Evolutionary conservation across 495 filamentous ascomycete genomes (phyloP).

Genomic region (Echria macrotheca): DNA sequence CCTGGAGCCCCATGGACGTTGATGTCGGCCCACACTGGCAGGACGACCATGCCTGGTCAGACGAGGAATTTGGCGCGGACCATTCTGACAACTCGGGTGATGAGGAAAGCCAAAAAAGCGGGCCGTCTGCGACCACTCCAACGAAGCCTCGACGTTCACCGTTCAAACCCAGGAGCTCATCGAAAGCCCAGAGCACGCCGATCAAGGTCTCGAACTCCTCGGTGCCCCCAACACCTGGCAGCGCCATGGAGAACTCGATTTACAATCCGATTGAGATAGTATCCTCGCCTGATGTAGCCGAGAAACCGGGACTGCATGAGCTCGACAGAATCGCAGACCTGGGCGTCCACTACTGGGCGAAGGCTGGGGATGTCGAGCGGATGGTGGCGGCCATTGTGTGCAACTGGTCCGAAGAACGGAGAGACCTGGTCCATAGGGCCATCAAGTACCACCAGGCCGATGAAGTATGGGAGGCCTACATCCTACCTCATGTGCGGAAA

Average conservation of each 20-base stretch:
- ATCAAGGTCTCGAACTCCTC: too few species aligned
- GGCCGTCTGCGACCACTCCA: neutral
- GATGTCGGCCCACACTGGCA: constrained; percentile 6
- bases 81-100: neutral
- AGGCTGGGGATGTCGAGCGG: constrained; percentile 17
- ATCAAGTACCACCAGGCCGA: constrained; percentile 1
- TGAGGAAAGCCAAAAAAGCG: neutral
- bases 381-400: constrained; percentile 22
- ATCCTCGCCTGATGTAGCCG: constrained; percentile 8
- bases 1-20: constrained; percentile 18
- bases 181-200: neutral
- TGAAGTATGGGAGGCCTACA: constrained; percentile 19
- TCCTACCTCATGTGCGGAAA: constrained; percentile 7
- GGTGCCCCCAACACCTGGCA: too few species aligned
- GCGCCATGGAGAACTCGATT: too few species aligned
- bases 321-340: constrained; percentile 14
- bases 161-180: neutral
- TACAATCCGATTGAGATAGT: constrained; percentile 10
- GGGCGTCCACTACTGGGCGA: constrained; percentile 20
- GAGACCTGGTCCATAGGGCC: constrained; percentile 5
- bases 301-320: constrained; percentile 8
- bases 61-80: neutral
- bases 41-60: too few species aligned
- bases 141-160: neutral
- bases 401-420: constrained; percentile 1